phyloP scores from a whole-genome alignment of 805 yeast genomes.

The Schizosaccharomyces lindneri region DNA sequence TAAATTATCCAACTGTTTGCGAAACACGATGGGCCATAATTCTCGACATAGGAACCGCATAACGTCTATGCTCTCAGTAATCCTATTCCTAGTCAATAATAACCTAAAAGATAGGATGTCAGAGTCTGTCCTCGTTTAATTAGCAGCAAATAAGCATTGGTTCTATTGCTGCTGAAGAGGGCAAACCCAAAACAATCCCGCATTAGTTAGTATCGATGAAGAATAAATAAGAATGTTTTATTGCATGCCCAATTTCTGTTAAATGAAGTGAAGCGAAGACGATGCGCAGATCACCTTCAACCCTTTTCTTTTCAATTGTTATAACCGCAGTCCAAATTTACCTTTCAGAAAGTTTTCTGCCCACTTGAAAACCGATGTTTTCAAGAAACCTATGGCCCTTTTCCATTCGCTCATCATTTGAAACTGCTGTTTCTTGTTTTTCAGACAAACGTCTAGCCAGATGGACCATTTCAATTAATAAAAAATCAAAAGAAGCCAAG shows the following conservation, averaged over 20 bases:
- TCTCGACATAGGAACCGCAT: conserved; percentile 87
- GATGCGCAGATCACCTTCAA: too few species aligned
- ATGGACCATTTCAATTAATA: conserved; percentile 58
- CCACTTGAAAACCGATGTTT: neutral
- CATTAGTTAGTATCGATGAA: too few species aligned
- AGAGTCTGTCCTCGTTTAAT: too few species aligned
- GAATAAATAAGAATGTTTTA: too few species aligned
- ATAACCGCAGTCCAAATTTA: neutral
- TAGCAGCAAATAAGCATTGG: too few species aligned
- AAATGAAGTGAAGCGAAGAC: too few species aligned
- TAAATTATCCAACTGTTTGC: conserved; percentile 74
- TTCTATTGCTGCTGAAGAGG: too few species aligned
- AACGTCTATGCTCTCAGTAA: conserved; percentile 45
- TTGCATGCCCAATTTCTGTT: too few species aligned
- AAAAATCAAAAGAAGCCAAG: conserved; percentile 30
- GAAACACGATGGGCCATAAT: conserved; percentile 58
- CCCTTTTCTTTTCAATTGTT: neutral
- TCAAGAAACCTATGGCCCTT: neutral
- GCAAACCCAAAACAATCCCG: too few species aligned
- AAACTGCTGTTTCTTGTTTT: conserved; percentile 13
- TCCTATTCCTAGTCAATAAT: conserved; percentile 20
- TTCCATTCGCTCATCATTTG: neutral
- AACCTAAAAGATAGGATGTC: conserved; percentile 5
- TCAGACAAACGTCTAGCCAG: conserved; percentile 38
- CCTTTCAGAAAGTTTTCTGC: conserved; percentile 3